Percentiles rank a stretch among this genome's conserved stretches.
Evolutionary conservation across 345 rosid species (phyloP).

Genomic region (Pistacia atlantica): DNA sequence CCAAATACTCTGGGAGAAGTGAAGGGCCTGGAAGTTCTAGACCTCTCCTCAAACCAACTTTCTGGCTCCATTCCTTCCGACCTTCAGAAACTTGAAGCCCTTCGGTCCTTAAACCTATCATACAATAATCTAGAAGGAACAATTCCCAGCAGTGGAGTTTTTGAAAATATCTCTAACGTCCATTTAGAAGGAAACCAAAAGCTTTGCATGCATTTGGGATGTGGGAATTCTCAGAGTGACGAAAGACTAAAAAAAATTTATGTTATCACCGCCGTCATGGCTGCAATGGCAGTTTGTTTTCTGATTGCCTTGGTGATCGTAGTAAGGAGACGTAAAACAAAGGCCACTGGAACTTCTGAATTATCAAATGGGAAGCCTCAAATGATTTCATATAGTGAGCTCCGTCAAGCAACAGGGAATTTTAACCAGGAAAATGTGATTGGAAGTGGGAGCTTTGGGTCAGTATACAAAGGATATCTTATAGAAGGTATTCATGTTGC

Average conservation of each 20-base stretch:
- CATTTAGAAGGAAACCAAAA: conserved; percentile 18
- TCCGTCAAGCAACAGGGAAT: conserved; percentile 42
- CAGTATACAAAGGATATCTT: conserved; percentile 27
- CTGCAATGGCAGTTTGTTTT: conserved; percentile 15
- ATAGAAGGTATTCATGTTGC: conserved; percentile 39
- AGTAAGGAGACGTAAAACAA: conserved; percentile 24
- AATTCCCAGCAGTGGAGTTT: conserved; percentile 36
- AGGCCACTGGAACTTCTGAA: not conserved
- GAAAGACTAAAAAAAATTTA: conserved; percentile 13
- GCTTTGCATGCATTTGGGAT: conserved; percentile 8
- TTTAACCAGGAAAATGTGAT: conserved; percentile 40
- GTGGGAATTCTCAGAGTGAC: conserved; percentile 4
- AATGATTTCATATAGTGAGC: conserved; percentile 46
- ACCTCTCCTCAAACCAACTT: conserved; percentile 48
- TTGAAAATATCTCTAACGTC: conserved; percentile 19
- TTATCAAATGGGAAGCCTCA: conserved; percentile 20
- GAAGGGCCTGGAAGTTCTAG: conserved; percentile 45
- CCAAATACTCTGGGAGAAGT: conserved; percentile 35
- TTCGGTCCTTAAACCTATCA: conserved; percentile 49
- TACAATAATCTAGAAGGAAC: conserved; percentile 49
- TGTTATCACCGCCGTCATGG: conserved; percentile 20
- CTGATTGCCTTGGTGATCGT: conserved; percentile 17
- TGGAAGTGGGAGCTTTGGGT: conserved; percentile 52
- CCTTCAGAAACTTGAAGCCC: conserved; percentile 34
- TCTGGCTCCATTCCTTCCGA: conserved; percentile 49